Conservation (phyloP, 2,329 filamentous ascomycete genomes). For the Acrocalymma vagum region DNA sequence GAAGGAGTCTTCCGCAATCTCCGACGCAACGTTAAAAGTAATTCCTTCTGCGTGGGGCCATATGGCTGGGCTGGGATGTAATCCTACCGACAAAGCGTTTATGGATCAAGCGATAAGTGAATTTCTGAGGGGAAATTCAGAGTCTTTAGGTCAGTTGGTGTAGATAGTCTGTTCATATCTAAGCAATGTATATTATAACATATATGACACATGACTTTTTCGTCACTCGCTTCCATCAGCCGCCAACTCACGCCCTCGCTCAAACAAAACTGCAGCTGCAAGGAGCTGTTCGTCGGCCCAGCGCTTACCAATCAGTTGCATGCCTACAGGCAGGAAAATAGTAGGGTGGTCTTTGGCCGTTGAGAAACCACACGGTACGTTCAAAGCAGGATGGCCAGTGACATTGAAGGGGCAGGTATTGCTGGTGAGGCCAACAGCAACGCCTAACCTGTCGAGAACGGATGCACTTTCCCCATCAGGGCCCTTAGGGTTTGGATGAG, state of each 20-base stretch:
- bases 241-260: too few relatives aligned
- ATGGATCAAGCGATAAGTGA: constrained; percentile 24
- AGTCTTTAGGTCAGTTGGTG: too few relatives aligned
- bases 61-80: constrained; percentile 49
- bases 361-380: constrained; percentile 60
- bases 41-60: constrained; percentile 54
- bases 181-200: too few relatives aligned
- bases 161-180: too few relatives aligned
- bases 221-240: too few relatives aligned
- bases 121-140: too few relatives aligned
- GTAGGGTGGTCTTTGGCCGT: constrained; percentile 29
- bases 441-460: constrained; percentile 57
- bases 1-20: constrained; percentile 45
- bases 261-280: constrained; percentile 56
- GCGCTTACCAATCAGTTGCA: constrained; percentile 64
- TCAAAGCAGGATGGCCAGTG: constrained; percentile 65
- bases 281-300: constrained; percentile 61
- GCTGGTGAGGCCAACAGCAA: constrained; percentile 62
- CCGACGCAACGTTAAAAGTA: constrained; percentile 36
- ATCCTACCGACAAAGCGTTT: constrained; percentile 37
- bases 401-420: constrained; percentile 68
- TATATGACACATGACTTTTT: too few relatives aligned
- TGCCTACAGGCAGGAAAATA: constrained; percentile 63
- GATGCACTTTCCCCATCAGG: too few relatives aligned
- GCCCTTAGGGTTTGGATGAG: constrained; percentile 50